Percentiles rank a stretch among this genome's conserved stretches.
Evolutionary conservation across 352 stramenopile genomes (phyloP).

Genomic region (Thalassiosira exigua): DNA sequence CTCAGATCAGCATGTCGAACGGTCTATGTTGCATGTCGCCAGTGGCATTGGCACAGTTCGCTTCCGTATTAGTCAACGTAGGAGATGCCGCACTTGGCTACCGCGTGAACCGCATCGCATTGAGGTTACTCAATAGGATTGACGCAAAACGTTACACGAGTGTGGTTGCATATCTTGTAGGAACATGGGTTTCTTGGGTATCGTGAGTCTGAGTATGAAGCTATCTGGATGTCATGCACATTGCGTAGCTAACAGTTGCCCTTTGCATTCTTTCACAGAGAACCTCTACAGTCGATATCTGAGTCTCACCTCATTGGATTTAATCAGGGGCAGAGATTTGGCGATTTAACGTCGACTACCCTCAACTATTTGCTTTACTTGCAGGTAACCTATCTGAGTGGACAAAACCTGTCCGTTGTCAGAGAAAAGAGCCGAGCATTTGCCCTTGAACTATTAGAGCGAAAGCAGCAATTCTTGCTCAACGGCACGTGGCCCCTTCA

Average conservation of each 20-base stretch:
- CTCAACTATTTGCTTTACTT: conserved; percentile 23
- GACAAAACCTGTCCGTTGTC: conserved; percentile 8
- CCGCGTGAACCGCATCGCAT: no score
- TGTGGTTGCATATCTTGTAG: background rate
- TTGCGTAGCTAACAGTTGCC: no score
- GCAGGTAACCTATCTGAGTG: conserved; percentile 6
- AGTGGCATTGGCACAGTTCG: background rate
- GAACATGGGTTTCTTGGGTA: background rate
- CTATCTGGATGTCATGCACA: background rate
- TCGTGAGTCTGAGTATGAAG: background rate
- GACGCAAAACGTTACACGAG: conserved; percentile 3
- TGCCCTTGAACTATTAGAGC: background rate
- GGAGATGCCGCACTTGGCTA: background rate
- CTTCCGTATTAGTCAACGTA: background rate
- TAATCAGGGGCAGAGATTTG: conserved; percentile 18
- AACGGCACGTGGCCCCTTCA: background rate
- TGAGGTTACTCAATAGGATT: conserved; percentile 3
- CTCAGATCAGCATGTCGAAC: background rate
- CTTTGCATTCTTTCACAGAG: no score
- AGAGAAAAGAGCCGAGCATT: conserved; percentile 12
- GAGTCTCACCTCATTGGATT: conserved; percentile 36
- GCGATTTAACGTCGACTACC: conserved; percentile 8
- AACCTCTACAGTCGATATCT: conserved; percentile 35
- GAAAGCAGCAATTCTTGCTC: conserved; percentile 4
- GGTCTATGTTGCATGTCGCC: background rate